phyloP scores from a whole-genome alignment of 2,329 filamentous ascomycete species.

The Xylaria digitata region DNA sequence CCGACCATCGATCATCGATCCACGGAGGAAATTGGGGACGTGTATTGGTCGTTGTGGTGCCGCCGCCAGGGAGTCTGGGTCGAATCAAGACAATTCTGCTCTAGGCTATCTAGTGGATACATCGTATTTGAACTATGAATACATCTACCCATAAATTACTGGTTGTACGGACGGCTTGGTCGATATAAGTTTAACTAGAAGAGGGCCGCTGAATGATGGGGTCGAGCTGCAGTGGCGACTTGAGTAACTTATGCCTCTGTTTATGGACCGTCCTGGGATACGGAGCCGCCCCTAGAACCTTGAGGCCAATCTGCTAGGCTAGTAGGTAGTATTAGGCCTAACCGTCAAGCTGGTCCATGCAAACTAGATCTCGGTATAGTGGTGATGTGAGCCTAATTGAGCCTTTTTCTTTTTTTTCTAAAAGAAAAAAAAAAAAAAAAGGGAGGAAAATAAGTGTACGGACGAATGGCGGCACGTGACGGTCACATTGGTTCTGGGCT shows the following conservation, averaged over 20 bases:
- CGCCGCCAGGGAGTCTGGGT: neutral
- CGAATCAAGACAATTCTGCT: neutral
- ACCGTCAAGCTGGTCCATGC: too few relatives aligned
- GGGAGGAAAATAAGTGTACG: too few relatives aligned
- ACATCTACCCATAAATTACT: too few relatives aligned
- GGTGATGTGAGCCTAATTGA: too few relatives aligned
- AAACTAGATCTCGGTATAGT: too few relatives aligned
- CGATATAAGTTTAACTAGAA: too few relatives aligned
- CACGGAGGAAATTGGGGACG: neutral
- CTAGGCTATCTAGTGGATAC: neutral
- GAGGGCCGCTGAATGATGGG: too few relatives aligned
- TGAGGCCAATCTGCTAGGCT: neutral
- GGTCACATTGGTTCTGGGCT: neutral
- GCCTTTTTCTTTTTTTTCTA: too few relatives aligned
- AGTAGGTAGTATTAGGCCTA: neutral
- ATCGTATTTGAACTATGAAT: too few relatives aligned
- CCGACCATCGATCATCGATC: conserved; percentile 13
- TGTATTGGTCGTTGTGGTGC: conserved; percentile 6
- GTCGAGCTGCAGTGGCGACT: neutral
- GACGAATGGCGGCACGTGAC: too few relatives aligned
- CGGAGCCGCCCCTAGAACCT: neutral
- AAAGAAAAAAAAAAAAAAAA: too few relatives aligned
- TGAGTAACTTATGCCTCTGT: neutral
- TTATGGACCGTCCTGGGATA: neutral
- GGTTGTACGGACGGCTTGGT: too few relatives aligned